Conservation (phyloP, 1,284 basidiomycete species). For the Stereum hirsutum region DNA sequence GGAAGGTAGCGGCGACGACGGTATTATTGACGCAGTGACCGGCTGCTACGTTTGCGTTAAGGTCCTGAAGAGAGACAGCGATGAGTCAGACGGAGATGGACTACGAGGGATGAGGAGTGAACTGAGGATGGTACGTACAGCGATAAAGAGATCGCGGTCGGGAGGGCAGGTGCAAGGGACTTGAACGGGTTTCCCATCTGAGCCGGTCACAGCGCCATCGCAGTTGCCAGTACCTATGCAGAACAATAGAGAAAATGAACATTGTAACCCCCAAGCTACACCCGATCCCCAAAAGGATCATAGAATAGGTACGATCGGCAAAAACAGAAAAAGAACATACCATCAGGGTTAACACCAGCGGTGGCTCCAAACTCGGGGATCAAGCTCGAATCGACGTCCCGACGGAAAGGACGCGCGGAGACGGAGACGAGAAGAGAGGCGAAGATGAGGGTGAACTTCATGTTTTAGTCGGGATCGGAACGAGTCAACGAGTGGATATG, state of each 20-base stretch:
- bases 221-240: slow-evolving; percentile 5
- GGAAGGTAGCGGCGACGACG: slow-evolving; percentile 38
- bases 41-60: slow-evolving; percentile 27
- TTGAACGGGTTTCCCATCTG: slow-evolving; percentile 40
- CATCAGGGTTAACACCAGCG: slow-evolving; percentile 1
- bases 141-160: slow-evolving; percentile 35
- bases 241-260: no score
- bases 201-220: slow-evolving; percentile 30
- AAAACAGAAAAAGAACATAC: not conserved
- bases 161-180: slow-evolving; percentile 61
- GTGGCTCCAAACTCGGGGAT: slow-evolving; percentile 1
- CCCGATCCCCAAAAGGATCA: no score
- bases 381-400: slow-evolving; percentile 4
- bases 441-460: not conserved
- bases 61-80: slow-evolving; percentile 16
- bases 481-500: not conserved
- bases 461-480: not conserved
- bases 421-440: not conserved
- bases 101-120: no score
- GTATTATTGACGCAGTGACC: slow-evolving; percentile 51
- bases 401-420: not conserved
- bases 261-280: no score
- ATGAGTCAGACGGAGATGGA: slow-evolving; percentile 31
- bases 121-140: slow-evolving; percentile 29
- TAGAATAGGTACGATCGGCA: not conserved